Conservation (phyloP, 345 rosid species). For the Syzygium aqueum region DNA sequence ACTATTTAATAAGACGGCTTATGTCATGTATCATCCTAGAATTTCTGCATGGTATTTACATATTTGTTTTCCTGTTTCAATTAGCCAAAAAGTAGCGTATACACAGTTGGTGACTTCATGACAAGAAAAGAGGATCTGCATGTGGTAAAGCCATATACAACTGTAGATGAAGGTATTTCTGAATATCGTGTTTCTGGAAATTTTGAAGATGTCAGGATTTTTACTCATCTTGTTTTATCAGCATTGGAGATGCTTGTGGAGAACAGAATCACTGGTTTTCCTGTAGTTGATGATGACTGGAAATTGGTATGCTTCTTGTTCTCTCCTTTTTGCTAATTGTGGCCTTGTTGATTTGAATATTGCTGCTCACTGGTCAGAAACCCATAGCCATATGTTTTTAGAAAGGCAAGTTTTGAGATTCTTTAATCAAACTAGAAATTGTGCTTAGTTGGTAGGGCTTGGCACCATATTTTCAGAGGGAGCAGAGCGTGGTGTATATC, state of each 20-base stretch:
- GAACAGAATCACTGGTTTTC: constrained; percentile 78
- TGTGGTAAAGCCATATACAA: constrained; percentile 67
- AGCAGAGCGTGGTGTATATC: neutral
- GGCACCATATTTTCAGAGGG: neutral
- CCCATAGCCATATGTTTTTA: neutral
- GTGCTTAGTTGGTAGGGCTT: neutral
- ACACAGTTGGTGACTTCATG: constrained; percentile 88
- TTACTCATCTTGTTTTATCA: constrained; percentile 13
- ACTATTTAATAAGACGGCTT: neutral
- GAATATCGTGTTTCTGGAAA: neutral
- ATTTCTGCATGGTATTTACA: neutral
- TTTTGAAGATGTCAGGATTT: neutral
- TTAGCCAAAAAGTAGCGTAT: constrained; percentile 49
- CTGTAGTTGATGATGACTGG: constrained; percentile 84
- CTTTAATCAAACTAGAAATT: neutral
- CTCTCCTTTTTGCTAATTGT: neutral
- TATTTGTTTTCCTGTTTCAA: neutral
- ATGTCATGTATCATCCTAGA: neutral
- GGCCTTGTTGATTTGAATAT: neutral
- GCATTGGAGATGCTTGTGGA: constrained; percentile 70
- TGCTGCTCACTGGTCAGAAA: neutral
- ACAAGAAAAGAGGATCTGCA: constrained; percentile 64
- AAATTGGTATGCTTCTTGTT: constrained; percentile 39
- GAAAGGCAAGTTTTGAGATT: neutral
- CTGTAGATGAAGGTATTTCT: constrained; percentile 68